Evolutionary conservation across 2,329 filamentous ascomycete species (phyloP), one percentile per base, ranked within the genome.

Genomic region (Emericellopsis atlantica): DNA sequence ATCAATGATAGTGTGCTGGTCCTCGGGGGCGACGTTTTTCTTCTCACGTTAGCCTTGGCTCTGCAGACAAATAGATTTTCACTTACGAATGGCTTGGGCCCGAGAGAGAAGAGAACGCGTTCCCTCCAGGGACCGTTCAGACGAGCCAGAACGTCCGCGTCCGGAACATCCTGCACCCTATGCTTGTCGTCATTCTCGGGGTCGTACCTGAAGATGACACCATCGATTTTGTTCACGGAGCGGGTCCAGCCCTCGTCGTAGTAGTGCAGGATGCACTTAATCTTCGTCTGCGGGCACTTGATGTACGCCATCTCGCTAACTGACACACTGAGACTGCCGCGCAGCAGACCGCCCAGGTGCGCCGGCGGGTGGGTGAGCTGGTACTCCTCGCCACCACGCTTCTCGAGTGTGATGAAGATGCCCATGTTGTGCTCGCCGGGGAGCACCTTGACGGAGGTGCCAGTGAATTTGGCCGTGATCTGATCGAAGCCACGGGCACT

Each of bases 401-500:
- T 81, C 52, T 87, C 78, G 22, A 96, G 65, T 9, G 78, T 89
- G 58, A 98, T 81, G 64, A 95, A 98, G 52, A 98, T 96, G 48
- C 92, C 92, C 49, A 93, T 70, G 60, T 98, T 98, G 66, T 94
- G 87, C 56, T 89, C 81, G 47, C 92, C 92, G 1, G 92, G 87
- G 18, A 82, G 80, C 32, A 98, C 90, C 56, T 88, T 87, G 60
- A 98, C 75, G 51, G 85, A 90, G 15, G 92, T 95, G 43, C 92
- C 92, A 1, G 92, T 96, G 64, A 98, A 98, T 61, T 95, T 96
- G 55, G 92, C 92, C 50, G 84, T 90, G 53, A 98, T 81, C 66
- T 98, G 92, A 56, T 98, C 92, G 56, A 90, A 98, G 2, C 92
- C 92, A 44, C 83, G 76, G 14, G 92, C 92, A 32, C 78, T 79